Evolutionary conservation across 1,284 basidiomycete species (phyloP), one percentile per base, ranked within the genome.

Genomic region (Fomitopsis pinicola): DNA sequence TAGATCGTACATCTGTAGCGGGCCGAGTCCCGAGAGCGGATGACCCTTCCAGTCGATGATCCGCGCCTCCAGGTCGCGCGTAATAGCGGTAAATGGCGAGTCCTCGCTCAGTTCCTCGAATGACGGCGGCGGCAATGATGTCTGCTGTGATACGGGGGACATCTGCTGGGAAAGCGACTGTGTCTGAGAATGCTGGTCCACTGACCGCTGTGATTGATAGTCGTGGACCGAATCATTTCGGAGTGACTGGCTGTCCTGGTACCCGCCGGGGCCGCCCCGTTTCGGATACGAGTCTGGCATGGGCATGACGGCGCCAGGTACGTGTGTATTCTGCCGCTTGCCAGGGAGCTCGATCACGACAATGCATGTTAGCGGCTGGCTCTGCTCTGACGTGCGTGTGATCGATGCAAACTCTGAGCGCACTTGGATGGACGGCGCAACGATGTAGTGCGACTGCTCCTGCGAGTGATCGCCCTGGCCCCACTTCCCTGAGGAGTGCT

Each of bases 31-130:
- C 14, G 92, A 86, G 28, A 93, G 79, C 1, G 93, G 91, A 68
- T 96, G 93, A 0, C 92, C 91, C 73, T 97, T 96, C 92, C 95
- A 98, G 76, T 98, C 95, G 61, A 90, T 87, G 64, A 98, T 93
- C 42, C 97, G 87, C 68, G 85, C 86, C 64, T 89, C 84, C 40
- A 98, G 83, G 73, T 98, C 96, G 58, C 92, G 88, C 1, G 94
- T 89, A 67, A 97, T 91, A 42, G 87, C 82, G 22, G 76, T 82
- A 73, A 96, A 95, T 50, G 90, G 87, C 3, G 85, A 87, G 55
- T 87, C 83, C 66, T 87, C 83, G 36, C 64, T 12, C 59, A 63
- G 44, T 66, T 46, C 67, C 38, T 67, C 65, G 48, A 50, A 55
- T 38, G 28, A 54, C 28, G 28, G 55, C 17, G 58, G 63, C 36